phyloP scores from a whole-genome alignment of 345 rosid species.

The Eucalyptus regnans region DNA sequence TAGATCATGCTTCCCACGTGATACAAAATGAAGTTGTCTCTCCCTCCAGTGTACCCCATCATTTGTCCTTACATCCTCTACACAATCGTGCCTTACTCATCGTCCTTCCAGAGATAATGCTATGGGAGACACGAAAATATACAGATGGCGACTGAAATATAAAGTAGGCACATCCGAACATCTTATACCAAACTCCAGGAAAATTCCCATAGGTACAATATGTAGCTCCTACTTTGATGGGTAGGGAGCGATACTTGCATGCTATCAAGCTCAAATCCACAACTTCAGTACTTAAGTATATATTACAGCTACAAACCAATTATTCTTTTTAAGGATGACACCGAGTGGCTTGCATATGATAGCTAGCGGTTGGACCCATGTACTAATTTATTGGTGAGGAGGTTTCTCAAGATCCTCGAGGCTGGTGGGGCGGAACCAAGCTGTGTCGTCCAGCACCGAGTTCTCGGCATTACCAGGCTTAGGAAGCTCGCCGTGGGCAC shows the following conservation, averaged over 20 bases:
- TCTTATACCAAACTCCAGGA: not conserved
- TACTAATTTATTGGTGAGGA: not conserved
- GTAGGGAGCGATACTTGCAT: not conserved
- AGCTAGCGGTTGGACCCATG: not conserved
- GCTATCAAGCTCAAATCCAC: not conserved
- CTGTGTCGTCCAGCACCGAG: slow-evolving; percentile 59
- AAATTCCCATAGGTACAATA: not conserved
- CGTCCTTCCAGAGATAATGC: not conserved
- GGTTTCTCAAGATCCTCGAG: slow-evolving; percentile 90
- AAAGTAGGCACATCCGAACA: not conserved
- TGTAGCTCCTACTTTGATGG: not conserved
- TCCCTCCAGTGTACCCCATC: not conserved
- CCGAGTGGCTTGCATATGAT: not conserved
- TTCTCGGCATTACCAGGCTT: not conserved
- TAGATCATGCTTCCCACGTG: not conserved
- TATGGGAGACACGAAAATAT: not conserved
- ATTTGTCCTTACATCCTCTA: not conserved
- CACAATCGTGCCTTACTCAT: not conserved
- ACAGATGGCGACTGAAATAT: not conserved
- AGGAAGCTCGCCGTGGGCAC: slow-evolving; percentile 1
- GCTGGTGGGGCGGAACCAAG: slow-evolving; percentile 92
- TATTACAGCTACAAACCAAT: not conserved
- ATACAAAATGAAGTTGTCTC: not conserved
- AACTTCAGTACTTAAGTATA: not conserved
- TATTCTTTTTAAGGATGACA: not conserved